Conservation (phyloP, 306 rosid species). For the Castanospermum australe region DNA sequence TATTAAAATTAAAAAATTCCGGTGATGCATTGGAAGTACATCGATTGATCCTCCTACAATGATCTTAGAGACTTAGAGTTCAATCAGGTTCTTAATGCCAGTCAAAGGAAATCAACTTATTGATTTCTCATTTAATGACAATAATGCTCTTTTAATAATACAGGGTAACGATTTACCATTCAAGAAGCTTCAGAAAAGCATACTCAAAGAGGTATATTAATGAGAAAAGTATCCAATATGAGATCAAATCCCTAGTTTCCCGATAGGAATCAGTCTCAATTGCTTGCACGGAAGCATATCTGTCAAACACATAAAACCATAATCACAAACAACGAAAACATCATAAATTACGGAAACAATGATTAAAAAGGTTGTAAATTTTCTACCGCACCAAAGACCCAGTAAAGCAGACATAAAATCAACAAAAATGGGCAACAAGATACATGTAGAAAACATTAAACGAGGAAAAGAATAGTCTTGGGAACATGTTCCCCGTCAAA, state of each 20-base stretch:
- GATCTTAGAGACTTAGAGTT: background rate
- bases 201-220: conserved; percentile 47
- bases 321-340: conserved; percentile 5
- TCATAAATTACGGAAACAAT: background rate
- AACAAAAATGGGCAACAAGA: background rate
- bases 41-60: background rate
- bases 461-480: background rate
- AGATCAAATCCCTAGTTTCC: conserved; percentile 47
- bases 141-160: background rate
- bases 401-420: background rate
- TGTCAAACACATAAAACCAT: conserved; percentile 17
- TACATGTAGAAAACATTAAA: background rate
- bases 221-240: conserved; percentile 66
- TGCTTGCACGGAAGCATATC: conserved; percentile 60
- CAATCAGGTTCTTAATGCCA: background rate
- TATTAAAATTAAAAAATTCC: background rate
- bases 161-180: conserved; percentile 38
- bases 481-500: background rate
- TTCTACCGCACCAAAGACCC: background rate
- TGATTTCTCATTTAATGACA: background rate
- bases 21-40: background rate
- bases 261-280: conserved; percentile 43
- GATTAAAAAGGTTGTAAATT: background rate
- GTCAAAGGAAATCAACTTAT: background rate
- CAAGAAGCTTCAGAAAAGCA: conserved; percentile 36